Evolutionary conservation across 2,329 filamentous ascomycete species (phyloP).

Genomic region (Aspergillus quadricinctus): DNA sequence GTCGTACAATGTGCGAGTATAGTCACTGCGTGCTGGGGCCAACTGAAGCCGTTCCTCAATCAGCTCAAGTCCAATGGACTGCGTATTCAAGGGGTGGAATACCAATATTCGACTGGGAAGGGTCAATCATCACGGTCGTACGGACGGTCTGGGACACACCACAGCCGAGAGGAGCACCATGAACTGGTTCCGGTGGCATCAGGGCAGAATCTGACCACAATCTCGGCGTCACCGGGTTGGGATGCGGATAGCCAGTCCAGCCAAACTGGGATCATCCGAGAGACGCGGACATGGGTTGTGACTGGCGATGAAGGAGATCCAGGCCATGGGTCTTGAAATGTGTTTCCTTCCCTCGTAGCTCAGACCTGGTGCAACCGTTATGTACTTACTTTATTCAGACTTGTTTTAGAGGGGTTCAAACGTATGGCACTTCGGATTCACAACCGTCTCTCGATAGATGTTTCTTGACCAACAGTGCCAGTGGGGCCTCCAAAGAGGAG

Average conservation of each 20-base stretch:
- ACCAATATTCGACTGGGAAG: constrained; percentile 6
- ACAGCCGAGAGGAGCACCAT: not conserved
- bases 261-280: constrained; percentile 15
- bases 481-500: too few species aligned
- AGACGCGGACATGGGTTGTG: constrained; percentile 11
- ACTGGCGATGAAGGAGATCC: constrained; percentile 1
- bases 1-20: constrained; percentile 21
- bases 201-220: constrained; percentile 7
- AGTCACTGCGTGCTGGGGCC: constrained; percentile 20
- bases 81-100: constrained; percentile 11
- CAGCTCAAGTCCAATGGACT: constrained; percentile 18
- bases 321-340: not conserved
- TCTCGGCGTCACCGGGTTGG: constrained; percentile 8
- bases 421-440: too few species aligned
- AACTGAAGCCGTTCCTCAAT: constrained; percentile 19
- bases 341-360: too few species aligned
- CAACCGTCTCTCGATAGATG: too few species aligned
- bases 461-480: too few species aligned
- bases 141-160: not conserved
- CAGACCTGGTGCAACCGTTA: too few species aligned
- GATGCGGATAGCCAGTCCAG: constrained; percentile 17
- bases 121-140: not conserved
- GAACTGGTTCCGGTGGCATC: constrained; percentile 3
- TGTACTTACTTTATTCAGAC: too few species aligned
- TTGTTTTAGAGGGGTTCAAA: too few species aligned